Evolutionary conservation across 129 eudicot species (phyloP).

Genomic region (Kitagawia praeruptora): DNA sequence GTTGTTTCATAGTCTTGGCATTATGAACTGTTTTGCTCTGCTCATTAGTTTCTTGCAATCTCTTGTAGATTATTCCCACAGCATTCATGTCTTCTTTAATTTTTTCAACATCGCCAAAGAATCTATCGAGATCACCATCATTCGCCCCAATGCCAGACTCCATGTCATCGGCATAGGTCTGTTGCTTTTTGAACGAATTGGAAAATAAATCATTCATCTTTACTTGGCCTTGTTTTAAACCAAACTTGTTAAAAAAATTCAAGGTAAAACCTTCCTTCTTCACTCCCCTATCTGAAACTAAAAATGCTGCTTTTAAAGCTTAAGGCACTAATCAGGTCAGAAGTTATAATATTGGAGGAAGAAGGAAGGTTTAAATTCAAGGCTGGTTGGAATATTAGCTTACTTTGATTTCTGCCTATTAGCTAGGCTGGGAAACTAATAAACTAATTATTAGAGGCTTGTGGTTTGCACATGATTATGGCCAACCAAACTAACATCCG

Average conservation of each 20-base stretch:
- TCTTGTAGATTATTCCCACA: conserved; percentile 57
- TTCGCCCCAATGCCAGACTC: conserved; percentile 33
- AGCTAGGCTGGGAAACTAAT: not conserved
- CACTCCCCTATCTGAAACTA: not conserved
- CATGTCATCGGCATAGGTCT: conserved; percentile 41
- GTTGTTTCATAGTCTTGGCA: conserved; percentile 60
- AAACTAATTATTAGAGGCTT: not conserved
- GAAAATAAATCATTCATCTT: conserved; percentile 90
- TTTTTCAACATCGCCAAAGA: conserved; percentile 76
- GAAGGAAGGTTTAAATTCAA: conserved; percentile 32
- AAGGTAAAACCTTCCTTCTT: conserved; percentile 23
- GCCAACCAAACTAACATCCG: conserved; percentile 15
- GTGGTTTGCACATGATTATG: conserved; percentile 2
- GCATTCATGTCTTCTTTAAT: conserved; percentile 71
- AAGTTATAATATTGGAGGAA: conserved; percentile 28
- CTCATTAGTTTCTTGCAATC: conserved; percentile 63
- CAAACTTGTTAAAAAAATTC: not conserved
- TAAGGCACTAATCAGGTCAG: not conserved
- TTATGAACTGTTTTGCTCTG: conserved; percentile 63
- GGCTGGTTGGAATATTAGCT: not conserved
- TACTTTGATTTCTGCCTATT: conserved; percentile 1
- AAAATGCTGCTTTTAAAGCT: not conserved
- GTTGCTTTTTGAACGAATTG: conserved; percentile 49
- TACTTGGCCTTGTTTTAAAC: not conserved
- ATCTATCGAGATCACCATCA: conserved; percentile 51